phyloP scores from a whole-genome alignment of 257 asterid genomes.

The Euphrasia confusa region DNA sequence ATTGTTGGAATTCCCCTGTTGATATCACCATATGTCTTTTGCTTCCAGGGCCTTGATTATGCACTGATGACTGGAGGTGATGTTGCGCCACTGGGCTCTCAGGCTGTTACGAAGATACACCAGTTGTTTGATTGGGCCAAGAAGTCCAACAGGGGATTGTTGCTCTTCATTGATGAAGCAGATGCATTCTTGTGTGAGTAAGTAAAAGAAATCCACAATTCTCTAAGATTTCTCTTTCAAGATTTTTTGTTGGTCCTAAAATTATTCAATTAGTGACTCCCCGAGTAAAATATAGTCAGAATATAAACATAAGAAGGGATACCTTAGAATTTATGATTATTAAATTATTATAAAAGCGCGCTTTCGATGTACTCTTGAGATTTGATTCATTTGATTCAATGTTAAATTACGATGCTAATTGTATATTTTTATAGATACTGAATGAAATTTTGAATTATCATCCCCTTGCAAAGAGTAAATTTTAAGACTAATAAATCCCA shows the following conservation, averaged over 20 bases:
- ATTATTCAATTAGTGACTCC: neutral
- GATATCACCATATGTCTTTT: constrained; percentile 19
- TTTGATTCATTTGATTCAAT: neutral
- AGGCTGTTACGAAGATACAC: constrained; percentile 98
- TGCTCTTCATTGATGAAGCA: constrained; percentile 95
- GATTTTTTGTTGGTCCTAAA: neutral
- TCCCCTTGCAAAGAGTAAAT: neutral
- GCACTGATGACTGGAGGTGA: constrained; percentile 99
- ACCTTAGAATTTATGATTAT: neutral
- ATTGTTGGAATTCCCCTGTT: constrained; percentile 2
- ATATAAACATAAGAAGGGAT: too few species aligned
- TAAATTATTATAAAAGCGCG: neutral
- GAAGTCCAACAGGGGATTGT: constrained; percentile 76
- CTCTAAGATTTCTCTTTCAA: neutral
- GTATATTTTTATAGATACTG: neutral
- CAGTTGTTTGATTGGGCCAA: constrained; percentile 92
- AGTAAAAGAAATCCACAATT: constrained; percentile 27
- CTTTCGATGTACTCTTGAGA: neutral
- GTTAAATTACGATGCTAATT: neutral
- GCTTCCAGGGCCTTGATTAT: constrained; percentile 79
- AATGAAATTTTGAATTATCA: neutral
- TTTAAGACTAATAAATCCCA: neutral
- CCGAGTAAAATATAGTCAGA: too few species aligned
- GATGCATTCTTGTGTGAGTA: constrained; percentile 99
- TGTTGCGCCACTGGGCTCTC: constrained; percentile 94